Base-by-base conservation (phyloP, 371 early-diverging fungal genomes). In the Funneliformis caledonium region DNA sequence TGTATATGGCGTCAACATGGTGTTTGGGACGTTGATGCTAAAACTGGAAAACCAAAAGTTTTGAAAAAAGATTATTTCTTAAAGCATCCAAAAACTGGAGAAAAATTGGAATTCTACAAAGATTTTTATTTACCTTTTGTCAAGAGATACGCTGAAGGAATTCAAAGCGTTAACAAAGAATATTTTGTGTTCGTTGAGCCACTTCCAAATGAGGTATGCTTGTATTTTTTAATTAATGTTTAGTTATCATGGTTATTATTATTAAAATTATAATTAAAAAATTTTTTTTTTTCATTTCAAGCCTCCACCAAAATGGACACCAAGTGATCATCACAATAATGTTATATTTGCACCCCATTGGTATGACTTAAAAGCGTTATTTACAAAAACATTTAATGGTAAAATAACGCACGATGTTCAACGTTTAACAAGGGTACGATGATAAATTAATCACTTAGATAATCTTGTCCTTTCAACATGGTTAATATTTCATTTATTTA, bases 1-100 rank as follows among this genome's bases (percentile, higher is more conserved):
- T 94, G 94, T 85, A 88, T 93, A 22, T 94, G 94, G 94, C 89
- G 86, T 0, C 73, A 76, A 1, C 93, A 94, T 83, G 91, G 92
- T 37, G 89, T 94, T 0, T 94, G 92, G 93, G 89, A 91, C 50
- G 79, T 82, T 14, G n/a, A 74, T 2, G 82, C 84, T 0, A 79
- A 84, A 22, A 78, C 65, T 3, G 22, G 16, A 56, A 78, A 67
- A 68, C 78, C 78, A 1, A 77, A 84, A 16, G 78, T 86, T 5
- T 61, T 90, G 5, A 22, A 81, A 33, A 85, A 88, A 1, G 82
- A 90, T 33, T 94, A 94, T 80, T 94, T 94, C 82, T 75, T 78
- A 43, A 81, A 80, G 8, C 78, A 91, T 65, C 92, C 92, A 0
- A 69, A 52, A 19, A 87, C 90, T 7, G 86, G 85, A 8, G 78